Percentiles rank a stretch among this genome's conserved stretches.
phyloP scores from a whole-genome alignment of 2,329 filamentous ascomycete genomes.

The Escovopsis sp. region DNA sequence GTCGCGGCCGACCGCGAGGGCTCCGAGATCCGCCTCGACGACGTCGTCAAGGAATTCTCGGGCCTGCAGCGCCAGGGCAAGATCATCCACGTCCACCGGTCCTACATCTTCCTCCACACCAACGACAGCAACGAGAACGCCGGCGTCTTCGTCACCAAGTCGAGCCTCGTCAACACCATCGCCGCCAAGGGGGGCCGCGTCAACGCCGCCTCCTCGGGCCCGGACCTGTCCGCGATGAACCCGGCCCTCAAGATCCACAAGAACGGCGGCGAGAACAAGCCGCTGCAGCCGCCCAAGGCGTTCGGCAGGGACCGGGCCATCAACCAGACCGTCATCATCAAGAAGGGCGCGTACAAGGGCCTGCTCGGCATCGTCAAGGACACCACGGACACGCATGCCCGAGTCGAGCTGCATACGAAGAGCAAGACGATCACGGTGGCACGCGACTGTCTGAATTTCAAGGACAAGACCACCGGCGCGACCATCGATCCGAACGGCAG shows the following conservation, averaged over 20 bases:
- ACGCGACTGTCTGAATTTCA: constrained; percentile 69
- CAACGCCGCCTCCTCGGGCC: constrained; percentile 41
- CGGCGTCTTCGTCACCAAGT: constrained; percentile 75
- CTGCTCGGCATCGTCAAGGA: constrained; percentile 92
- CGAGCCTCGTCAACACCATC: constrained; percentile 73
- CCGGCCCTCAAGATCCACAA: constrained; percentile 65
- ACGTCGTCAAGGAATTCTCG: constrained; percentile 79
- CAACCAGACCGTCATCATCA: constrained; percentile 81
- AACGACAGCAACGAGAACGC: constrained; percentile 73
- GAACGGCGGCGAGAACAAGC: constrained; percentile 33
- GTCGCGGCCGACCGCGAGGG: constrained; percentile 89
- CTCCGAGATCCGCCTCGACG: constrained; percentile 79
- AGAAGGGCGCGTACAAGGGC: constrained; percentile 80
- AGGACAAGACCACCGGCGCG: constrained; percentile 67
- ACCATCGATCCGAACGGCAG: constrained; percentile 54
- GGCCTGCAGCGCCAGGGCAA: constrained; percentile 76
- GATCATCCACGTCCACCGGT: constrained; percentile 85
- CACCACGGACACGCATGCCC: constrained; percentile 69
- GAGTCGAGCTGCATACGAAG: constrained; percentile 88
- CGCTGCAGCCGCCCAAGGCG: constrained; percentile 50
- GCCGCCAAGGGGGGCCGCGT: constrained; percentile 86
- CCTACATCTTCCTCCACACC: constrained; percentile 82
- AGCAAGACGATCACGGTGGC: constrained; percentile 77
- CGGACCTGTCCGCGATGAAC: constrained; percentile 83
- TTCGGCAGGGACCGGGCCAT: constrained; percentile 72